Percentiles rank a stretch among this genome's conserved stretches.
Conservation (phyloP, 192 early-diverging fungal genomes). For the Linnemannia exigua region DNA sequence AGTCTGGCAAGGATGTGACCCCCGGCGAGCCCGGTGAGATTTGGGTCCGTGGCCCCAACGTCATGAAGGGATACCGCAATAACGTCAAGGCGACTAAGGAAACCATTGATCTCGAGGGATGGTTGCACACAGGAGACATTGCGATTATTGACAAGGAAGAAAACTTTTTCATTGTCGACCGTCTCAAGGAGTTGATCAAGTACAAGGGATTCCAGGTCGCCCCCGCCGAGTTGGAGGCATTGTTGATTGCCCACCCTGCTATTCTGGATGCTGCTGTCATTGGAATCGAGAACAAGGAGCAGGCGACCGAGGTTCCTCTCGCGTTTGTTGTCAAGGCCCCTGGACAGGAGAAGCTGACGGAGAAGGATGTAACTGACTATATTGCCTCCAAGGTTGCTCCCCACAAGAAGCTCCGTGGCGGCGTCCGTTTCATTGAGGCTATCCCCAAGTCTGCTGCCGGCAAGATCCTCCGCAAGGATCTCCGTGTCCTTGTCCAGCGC, state of each 20-base stretch:
- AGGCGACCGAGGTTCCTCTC: constrained; percentile 82
- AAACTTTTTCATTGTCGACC: constrained; percentile 76
- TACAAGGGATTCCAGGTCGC: constrained; percentile 90
- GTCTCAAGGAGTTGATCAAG: constrained; percentile 94
- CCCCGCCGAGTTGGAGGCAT: constrained; percentile 88
- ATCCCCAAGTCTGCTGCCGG: constrained; percentile 87
- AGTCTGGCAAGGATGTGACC: constrained; percentile 61
- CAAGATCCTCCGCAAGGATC: constrained; percentile 85
- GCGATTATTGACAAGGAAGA: constrained; percentile 75
- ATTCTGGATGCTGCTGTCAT: constrained; percentile 82
- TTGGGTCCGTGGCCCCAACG: constrained; percentile 88
- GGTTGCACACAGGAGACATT: constrained; percentile 89
- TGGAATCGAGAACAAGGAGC: constrained; percentile 71
- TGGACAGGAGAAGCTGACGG: constrained; percentile 52
- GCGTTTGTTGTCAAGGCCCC: constrained; percentile 81
- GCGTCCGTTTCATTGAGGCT: constrained; percentile 75
- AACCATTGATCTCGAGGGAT: constrained; percentile 82
- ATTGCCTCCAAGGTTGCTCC: constrained; percentile 73
- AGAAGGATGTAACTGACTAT: constrained; percentile 66
- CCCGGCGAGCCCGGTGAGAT: constrained; percentile 81
- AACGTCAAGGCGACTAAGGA: constrained; percentile 80
- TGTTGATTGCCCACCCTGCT: constrained; percentile 76
- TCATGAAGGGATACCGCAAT: constrained; percentile 92
- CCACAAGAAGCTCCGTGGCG: constrained; percentile 87
- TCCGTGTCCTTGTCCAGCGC: constrained; percentile 57